Base-by-base conservation (phyloP, 2,329 filamentous ascomycete genomes). In the Xylaria sp. region DNA sequence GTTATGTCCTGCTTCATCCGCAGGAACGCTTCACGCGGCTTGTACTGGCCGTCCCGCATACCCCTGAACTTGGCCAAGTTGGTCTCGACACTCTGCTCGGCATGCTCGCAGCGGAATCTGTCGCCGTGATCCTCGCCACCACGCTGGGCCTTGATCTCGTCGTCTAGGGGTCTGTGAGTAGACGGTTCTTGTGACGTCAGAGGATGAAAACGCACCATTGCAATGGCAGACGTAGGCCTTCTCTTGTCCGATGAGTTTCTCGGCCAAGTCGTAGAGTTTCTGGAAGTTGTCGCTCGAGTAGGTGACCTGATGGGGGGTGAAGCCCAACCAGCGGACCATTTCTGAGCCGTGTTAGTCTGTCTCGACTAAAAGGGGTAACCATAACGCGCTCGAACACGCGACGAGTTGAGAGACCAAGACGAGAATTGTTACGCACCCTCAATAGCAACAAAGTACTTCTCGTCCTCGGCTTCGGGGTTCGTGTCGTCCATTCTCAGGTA, bases 221-320 rank as follows among this genome's bases (percentile, higher is more conserved):
- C 93, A 97, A 71, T 94, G 88, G 75, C 93, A 97, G 39, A 97
- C 90, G 68, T 97, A 97, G 30, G 82, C 84, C 69, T 79, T 83
- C 51, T 84, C 90, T 50, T 85, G 79, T 50, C 78, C 78, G 65
- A 96, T 92, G 58, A 97, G 77, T 73, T 93, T 85, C 76, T 97
- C 91, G 9, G 92, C 92, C 52, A 95, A 81, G 61, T 93, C 89
- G 72, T 97, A 97, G 2, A 97, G 82, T 69, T 83, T 84, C 68
- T 93, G 85, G 72, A 96, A 97, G 76, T 95, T 89, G 74, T 97
- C 93, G 69, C 89, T 93, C 35, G 91, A 91, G 75, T 96, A 88
- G 2, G 93, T 97, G 67, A 96, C 85, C 64, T 83, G 82, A 66
- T 82, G 82, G 1, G 92, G 92, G 65, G 83, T 86, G 70, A 96